Base-by-base conservation (phyloP, 177 flowering plant genomes). In the Vitis hybrid region DNA sequence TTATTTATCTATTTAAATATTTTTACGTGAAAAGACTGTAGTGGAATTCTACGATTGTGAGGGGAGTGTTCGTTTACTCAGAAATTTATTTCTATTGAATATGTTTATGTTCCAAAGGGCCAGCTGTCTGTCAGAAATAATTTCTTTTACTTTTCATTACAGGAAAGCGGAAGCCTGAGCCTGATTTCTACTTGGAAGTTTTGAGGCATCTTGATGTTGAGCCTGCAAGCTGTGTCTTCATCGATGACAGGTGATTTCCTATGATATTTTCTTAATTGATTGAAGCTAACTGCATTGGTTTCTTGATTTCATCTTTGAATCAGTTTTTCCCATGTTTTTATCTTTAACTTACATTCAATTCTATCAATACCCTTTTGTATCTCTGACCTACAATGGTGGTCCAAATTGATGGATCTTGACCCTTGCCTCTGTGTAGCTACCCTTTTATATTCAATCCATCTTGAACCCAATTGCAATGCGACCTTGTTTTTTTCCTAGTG, bases 81-180 rank as follows among this genome's bases (percentile, higher is more conserved):
- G 9, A 20, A 2, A 19, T 52, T 2, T 28, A 31, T 15, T 7
- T 4, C 50, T 65, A 47, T 3, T 13, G 9, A 59, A 11, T 0
- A 12, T 38, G 51, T 28, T 20, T 47, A 22, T 62, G 1, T 67
- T 56, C 64, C 47, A 38, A 80, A 17, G 17, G 44, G 6, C n/a
- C 12, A 10, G 51, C 14, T 8, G 24, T 24, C 17, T 44, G 28
- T 58, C 18, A 11, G 53, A 18, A 17, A 22, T 31, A 14, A 62
- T 28, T 11, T 0, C 2, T 7, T 31, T 10, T 63, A 8, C 38
- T 12, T 76, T 50, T 24, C 38, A 62, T 44, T 57, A 50, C 65
- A 82, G 87, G 97, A 67, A 91, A 88, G 79, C 81, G 91, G 77
- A 94, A 94, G 78, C 97, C 98, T 24, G 90, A 84, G 31, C 83